These are phyloP conservation scores for Paraconiothyrium sp. DNA, from an alignment of 2,329 filamentous ascomycete species.

Conservation along the genomic window DNA sequence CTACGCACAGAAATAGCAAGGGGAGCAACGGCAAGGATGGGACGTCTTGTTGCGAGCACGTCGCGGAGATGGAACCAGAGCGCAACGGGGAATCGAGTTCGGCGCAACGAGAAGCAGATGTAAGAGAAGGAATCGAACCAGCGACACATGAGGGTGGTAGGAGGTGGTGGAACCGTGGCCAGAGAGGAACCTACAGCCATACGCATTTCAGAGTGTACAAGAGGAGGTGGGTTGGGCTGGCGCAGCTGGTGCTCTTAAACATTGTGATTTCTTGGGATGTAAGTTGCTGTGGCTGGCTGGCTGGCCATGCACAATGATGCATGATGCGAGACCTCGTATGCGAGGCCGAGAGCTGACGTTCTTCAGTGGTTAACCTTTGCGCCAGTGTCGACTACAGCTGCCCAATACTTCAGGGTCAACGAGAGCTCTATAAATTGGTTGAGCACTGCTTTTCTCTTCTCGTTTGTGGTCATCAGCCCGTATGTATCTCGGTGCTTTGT, in stretches of 20 bases:
- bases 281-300: constrained; percentile 55
- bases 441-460: constrained; percentile 85
- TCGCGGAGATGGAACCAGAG: constrained; percentile 8
- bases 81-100: constrained; percentile 4
- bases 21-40: constrained; percentile 27
- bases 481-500: constrained; percentile 45
- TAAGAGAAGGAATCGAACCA: constrained; percentile 3
- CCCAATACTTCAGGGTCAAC: constrained; percentile 77
- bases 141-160: constrained; percentile 5
- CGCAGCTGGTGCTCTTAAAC: constrained; percentile 86
- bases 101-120: constrained; percentile 17
- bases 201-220: constrained; percentile 71
- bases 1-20: constrained; percentile 23
- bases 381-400: constrained; percentile 77
- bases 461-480: constrained; percentile 79
- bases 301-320: constrained; percentile 1
- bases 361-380: constrained; percentile 91
- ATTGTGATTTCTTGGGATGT: constrained; percentile 96
- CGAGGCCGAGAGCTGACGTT: constrained; percentile 18
- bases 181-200: constrained; percentile 39
- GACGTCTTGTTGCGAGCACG: constrained; percentile 15
- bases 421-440: constrained; percentile 91
- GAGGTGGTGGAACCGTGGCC: constrained; percentile 15
- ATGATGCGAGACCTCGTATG: background rate
- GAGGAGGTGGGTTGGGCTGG: constrained; percentile 86